Evolutionary conservation across 148 eudicot species (phyloP).

Genomic region (Amaranthus hypochondriacus): DNA sequence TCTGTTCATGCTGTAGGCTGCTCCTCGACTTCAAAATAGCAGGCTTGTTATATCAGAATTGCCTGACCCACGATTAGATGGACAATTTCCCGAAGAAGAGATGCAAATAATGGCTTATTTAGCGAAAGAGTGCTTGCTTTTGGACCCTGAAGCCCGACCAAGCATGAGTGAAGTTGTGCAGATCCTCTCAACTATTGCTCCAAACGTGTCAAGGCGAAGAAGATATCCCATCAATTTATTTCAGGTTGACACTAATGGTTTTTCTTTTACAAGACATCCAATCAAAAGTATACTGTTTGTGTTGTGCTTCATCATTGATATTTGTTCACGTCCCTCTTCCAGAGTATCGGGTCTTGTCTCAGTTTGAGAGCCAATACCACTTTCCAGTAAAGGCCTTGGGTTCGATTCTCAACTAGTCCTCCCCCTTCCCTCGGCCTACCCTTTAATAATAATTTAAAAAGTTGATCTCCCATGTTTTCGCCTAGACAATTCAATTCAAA

Average conservation of each 20-base stretch:
- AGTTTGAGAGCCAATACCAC: too few relatives aligned
- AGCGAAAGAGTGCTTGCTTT: constrained; percentile 87
- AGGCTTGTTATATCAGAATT: constrained; percentile 60
- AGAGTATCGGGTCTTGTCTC: too few relatives aligned
- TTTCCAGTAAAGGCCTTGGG: too few relatives aligned
- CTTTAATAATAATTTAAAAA: too few relatives aligned
- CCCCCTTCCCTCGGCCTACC: too few relatives aligned
- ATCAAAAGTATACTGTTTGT: too few relatives aligned
- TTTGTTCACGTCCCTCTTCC: too few relatives aligned
- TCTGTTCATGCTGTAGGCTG: constrained; percentile 48
- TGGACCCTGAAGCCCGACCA: constrained; percentile 92
- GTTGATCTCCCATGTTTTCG: too few relatives aligned
- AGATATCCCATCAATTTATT: constrained; percentile 40
- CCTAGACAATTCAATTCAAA: too few relatives aligned
- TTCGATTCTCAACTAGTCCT: too few relatives aligned
- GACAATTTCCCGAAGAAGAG: constrained; percentile 71
- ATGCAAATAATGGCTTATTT: constrained; percentile 88
- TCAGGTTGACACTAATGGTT: constrained; percentile 39
- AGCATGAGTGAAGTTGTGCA: constrained; percentile 96
- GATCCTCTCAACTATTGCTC: constrained; percentile 72
- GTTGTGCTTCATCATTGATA: too few relatives aligned
- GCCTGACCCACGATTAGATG: constrained; percentile 65
- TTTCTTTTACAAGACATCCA: background rate
- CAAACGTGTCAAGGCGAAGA: constrained; percentile 55
- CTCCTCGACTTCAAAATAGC: constrained; percentile 65